Conservation (phyloP, 2,329 filamentous ascomycete genomes). For the Aspergillus calidoustus region DNA sequence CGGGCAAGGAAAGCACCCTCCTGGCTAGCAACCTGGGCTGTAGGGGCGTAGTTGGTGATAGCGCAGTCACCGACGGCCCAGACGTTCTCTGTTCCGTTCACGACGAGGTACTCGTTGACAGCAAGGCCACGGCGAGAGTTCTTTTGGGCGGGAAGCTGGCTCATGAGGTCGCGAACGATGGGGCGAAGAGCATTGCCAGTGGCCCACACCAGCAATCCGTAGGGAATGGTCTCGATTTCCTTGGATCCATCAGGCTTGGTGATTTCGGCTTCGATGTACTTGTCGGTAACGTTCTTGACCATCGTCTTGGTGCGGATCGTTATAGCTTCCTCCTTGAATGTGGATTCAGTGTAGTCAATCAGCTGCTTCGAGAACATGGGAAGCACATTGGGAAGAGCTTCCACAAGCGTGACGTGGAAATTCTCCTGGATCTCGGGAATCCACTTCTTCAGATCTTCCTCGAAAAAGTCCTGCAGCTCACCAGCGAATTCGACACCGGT, state of each 20-base stretch:
- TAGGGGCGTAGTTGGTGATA: constrained; percentile 95
- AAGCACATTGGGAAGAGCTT: constrained; percentile 90
- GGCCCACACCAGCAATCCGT: constrained; percentile 96
- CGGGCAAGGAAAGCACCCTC: constrained; percentile 94
- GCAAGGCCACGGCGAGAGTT: constrained; percentile 92
- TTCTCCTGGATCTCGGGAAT: constrained; percentile 92
- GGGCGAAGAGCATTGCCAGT: constrained; percentile 94
- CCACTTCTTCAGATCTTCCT: constrained; percentile 97
- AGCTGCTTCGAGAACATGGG: constrained; percentile 99
- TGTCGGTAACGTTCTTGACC: constrained; percentile 96
- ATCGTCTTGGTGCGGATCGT: constrained; percentile 98
- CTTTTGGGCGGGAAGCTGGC: constrained; percentile 90
- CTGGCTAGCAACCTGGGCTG: constrained; percentile 93
- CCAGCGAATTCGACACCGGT: constrained; percentile 98
- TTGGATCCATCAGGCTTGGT: constrained; percentile 84
- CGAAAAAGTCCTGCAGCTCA: constrained; percentile 98
- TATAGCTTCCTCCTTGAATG: constrained; percentile 98
- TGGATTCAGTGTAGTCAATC: constrained; percentile 99
- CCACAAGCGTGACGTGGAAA: constrained; percentile 96
- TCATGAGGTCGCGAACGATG: constrained; percentile 88
- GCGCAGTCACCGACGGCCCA: constrained; percentile 99
- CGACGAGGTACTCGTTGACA: constrained; percentile 98
- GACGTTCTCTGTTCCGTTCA: constrained; percentile 94
- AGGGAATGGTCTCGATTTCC: constrained; percentile 79
- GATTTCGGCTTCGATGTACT: constrained; percentile 87